Conservation (phyloP, 306 rosid genomes). For the Citrullus mucosospermus region DNA sequence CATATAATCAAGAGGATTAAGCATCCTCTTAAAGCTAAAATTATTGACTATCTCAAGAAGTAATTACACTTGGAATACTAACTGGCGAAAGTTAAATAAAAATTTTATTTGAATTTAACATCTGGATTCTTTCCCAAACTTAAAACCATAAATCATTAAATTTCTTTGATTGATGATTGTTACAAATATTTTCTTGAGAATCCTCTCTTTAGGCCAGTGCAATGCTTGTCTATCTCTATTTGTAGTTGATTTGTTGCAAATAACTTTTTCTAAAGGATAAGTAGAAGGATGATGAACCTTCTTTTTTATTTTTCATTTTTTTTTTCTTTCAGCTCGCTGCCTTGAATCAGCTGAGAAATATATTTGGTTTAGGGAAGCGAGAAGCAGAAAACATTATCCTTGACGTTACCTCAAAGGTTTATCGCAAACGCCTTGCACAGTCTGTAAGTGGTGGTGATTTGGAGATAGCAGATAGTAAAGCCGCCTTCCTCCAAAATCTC, state of each 20-base stretch:
- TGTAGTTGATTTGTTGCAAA: neutral
- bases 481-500: constrained; percentile 81
- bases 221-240: neutral
- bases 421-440: constrained; percentile 70
- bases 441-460: constrained; percentile 56
- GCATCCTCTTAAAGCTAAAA: neutral
- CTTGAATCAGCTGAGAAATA: constrained; percentile 70
- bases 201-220: neutral
- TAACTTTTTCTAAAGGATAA: neutral
- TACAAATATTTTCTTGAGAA: neutral
- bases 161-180: neutral
- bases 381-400: constrained; percentile 71
- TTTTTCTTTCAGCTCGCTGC: constrained; percentile 37
- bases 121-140: neutral
- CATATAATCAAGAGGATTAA: neutral
- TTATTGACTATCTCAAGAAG: neutral
- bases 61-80: neutral
- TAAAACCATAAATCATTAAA: neutral
- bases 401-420: constrained; percentile 65
- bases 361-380: constrained; percentile 87
- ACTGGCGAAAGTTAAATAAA: neutral
- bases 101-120: neutral
- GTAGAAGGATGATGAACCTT: neutral
- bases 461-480: constrained; percentile 91
- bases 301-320: neutral